Evolutionary conservation across 345 rosid genomes (phyloP).

Genomic region (Syzygium jambos): DNA sequence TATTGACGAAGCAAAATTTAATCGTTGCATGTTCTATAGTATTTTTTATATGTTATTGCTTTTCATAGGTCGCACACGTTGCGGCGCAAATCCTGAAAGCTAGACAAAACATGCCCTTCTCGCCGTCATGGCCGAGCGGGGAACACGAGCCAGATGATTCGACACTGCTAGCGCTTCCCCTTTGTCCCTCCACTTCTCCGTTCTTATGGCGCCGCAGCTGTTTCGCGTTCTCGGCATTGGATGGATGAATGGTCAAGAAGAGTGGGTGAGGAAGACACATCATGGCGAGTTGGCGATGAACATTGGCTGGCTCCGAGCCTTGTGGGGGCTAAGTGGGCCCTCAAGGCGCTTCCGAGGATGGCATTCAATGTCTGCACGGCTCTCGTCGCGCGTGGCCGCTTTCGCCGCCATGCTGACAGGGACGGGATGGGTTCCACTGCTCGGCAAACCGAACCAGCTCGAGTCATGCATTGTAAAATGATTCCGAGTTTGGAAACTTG

Average conservation of each 20-base stretch:
- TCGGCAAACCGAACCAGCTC: background rate
- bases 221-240: background rate
- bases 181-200: background rate
- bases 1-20: background rate
- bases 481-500: background rate
- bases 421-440: background rate
- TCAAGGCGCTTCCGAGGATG: background rate
- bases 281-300: background rate
- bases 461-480: rapidly evolving
- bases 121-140: background rate
- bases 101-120: background rate
- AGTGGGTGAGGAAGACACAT: background rate
- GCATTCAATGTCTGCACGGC: background rate
- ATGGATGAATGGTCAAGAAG: background rate
- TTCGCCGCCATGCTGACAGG: background rate
- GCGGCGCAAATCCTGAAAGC: background rate
- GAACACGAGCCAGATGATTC: background rate
- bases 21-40: background rate
- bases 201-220: background rate
- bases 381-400: background rate
- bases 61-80: background rate
- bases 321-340: too few species aligned
- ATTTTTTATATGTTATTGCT: background rate
- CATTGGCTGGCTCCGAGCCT: background rate
- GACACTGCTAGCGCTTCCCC: background rate